Evolutionary conservation across 2,329 filamentous ascomycete genomes (phyloP).

Genomic region (Fusarium virguliforme): DNA sequence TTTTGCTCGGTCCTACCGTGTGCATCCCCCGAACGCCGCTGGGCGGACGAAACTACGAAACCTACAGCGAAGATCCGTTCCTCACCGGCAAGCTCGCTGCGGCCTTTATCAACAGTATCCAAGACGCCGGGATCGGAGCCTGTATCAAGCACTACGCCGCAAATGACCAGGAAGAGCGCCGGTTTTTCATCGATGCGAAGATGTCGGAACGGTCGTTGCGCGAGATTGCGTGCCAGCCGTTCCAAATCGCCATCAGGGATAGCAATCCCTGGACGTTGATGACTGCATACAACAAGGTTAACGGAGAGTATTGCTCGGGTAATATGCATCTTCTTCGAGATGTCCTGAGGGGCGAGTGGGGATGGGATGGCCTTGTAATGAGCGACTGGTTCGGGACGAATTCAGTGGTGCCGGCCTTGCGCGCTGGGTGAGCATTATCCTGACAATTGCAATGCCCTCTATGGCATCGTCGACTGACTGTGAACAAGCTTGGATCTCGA

Average conservation of each 20-base stretch:
- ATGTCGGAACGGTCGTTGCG: constrained; percentile 36
- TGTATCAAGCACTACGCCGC: constrained; percentile 61
- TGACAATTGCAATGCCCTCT: too few species aligned
- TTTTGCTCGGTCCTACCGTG: constrained; percentile 35
- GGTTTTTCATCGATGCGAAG: constrained; percentile 34
- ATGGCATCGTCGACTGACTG: too few species aligned
- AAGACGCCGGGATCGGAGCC: constrained; percentile 57
- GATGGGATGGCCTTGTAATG: constrained; percentile 62
- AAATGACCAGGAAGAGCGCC: constrained; percentile 54
- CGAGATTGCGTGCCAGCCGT: constrained; percentile 60
- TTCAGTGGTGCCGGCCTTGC: too few species aligned
- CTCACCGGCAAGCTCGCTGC: constrained; percentile 56
- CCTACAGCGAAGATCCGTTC: constrained; percentile 59
- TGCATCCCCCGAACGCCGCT: constrained; percentile 51
- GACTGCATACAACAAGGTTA: constrained; percentile 64
- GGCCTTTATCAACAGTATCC: constrained; percentile 53
- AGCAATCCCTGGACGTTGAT: constrained; percentile 59
- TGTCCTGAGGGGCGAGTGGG: constrained; percentile 62
- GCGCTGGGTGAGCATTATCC: too few species aligned
- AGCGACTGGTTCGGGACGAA: constrained; percentile 61
- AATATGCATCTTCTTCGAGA: constrained; percentile 57
- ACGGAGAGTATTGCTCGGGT: constrained; percentile 60
- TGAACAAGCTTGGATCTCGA: constrained; percentile 27
- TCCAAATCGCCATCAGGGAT: constrained; percentile 60
- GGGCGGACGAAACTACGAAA: constrained; percentile 60